Conservation (phyloP, 2,329 filamentous ascomycete genomes). For the Periconia digitata region DNA sequence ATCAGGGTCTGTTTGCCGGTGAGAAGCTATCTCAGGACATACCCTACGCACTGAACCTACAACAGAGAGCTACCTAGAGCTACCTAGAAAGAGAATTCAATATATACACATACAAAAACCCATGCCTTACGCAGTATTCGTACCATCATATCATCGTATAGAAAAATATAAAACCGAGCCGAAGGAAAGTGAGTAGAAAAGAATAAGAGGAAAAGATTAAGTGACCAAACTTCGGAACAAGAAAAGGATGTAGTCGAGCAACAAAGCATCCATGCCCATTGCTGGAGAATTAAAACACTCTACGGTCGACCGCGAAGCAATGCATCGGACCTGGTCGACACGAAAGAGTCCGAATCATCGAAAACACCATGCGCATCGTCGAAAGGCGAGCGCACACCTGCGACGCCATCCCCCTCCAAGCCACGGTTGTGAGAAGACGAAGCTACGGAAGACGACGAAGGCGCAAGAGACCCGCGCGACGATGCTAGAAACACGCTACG, state of each 20-base stretch:
- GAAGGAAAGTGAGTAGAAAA: neutral
- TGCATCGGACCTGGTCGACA: slow-evolving; percentile 30
- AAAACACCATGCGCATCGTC: slow-evolving; percentile 33
- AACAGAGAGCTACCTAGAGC: too few relatives aligned
- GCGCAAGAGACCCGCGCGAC: slow-evolving; percentile 35
- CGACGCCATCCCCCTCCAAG: too few relatives aligned
- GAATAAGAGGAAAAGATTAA: slow-evolving; percentile 1
- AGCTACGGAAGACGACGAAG: slow-evolving; percentile 6
- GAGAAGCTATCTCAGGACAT: too few relatives aligned
- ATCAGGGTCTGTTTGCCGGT: too few relatives aligned
- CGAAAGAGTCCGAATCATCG: slow-evolving; percentile 16
- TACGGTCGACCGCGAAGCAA: slow-evolving; percentile 1
- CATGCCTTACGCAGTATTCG: too few relatives aligned
- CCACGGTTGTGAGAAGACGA: neutral
- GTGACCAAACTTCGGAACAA: slow-evolving; percentile 17
- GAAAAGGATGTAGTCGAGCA: slow-evolving; percentile 34
- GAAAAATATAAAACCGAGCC: neutral
- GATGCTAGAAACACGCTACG: slow-evolving; percentile 29
- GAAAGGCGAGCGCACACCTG: slow-evolving; percentile 32
- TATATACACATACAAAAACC: neutral
- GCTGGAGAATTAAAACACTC: too few relatives aligned
- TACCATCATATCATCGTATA: too few relatives aligned
- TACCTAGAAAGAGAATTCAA: neutral
- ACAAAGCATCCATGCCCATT: slow-evolving; percentile 25
- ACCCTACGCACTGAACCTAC: too few relatives aligned